A percentile compares a stretch with the other conserved stretches of the same genome.
Evolutionary conservation across 1,284 basidiomycete species (phyloP).

Genomic region (Cystobasidiaceae sp.): DNA sequence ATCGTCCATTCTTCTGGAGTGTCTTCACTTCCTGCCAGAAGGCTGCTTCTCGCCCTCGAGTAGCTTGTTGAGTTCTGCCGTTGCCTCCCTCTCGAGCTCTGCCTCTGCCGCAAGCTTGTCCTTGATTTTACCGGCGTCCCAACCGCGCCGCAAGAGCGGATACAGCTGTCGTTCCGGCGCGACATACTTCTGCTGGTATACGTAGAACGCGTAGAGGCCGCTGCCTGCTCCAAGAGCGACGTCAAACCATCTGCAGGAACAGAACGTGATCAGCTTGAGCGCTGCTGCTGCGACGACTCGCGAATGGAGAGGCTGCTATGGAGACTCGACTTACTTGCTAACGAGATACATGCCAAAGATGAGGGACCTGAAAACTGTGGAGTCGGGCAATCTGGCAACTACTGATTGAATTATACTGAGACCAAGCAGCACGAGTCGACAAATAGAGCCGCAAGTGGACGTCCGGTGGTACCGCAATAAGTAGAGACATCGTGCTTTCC

Average conservation of each 20-base stretch:
- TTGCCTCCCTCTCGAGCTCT: conserved; percentile 13
- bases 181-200: background rate
- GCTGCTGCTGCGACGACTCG: too few species aligned
- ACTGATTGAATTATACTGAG: too few species aligned
- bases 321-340: conserved; percentile 2
- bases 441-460: too few species aligned
- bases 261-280: background rate
- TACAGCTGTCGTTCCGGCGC: background rate
- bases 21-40: too few species aligned
- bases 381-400: too few species aligned
- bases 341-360: conserved; percentile 9
- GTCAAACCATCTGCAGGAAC: background rate
- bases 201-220: conserved; percentile 7
- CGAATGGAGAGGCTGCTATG: too few species aligned
- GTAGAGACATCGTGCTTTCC: too few species aligned
- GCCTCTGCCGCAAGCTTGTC: conserved; percentile 10
- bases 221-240: background rate
- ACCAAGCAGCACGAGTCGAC: too few species aligned
- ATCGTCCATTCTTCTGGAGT: too few species aligned
- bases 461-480: too few species aligned
- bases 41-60: background rate
- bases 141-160: conserved; percentile 2
- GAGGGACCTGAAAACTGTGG: too few species aligned
- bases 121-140: conserved; percentile 1
- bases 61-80: conserved; percentile 2